These are phyloP conservation scores for Cucurbita pepo DNA, from an alignment of 306 rosid genomes.

Conservation along the genomic window DNA sequence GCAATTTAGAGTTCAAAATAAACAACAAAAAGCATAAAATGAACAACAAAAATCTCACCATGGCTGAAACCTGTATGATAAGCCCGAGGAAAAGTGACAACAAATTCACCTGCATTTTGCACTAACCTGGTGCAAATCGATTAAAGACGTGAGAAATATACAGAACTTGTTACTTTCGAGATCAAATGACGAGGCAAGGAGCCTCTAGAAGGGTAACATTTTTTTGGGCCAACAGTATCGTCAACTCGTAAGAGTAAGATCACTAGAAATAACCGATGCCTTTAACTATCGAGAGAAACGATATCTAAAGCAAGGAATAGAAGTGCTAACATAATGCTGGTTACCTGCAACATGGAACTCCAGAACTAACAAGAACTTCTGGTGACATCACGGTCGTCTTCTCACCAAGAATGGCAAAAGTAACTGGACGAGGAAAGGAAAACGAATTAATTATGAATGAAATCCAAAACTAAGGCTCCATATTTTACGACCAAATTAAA, in stretches of 20 bases:
- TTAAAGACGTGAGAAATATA: conserved; percentile 13
- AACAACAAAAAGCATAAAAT: neutral
- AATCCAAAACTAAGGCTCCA: neutral
- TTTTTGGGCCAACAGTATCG: neutral
- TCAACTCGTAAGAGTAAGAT: neutral
- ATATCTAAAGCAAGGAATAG: neutral
- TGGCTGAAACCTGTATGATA: conserved; percentile 98
- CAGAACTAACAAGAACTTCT: conserved; percentile 68
- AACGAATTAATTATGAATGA: conserved; percentile 1
- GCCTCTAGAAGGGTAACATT: neutral
- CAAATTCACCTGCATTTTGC: conserved; percentile 98
- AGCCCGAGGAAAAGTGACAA: conserved; percentile 98
- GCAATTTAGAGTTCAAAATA: neutral
- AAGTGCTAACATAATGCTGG: neutral
- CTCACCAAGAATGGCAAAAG: conserved; percentile 89
- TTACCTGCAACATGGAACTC: conserved; percentile 99
- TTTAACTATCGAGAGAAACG: neutral
- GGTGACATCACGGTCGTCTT: conserved; percentile 97
- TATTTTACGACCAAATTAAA: neutral
- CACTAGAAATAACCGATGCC: neutral
- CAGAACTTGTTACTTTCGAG: neutral
- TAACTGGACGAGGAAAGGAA: conserved; percentile 37
- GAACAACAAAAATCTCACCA: conserved; percentile 41
- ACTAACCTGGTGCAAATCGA: conserved; percentile 59
- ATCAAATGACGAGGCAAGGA: neutral